Base-by-base conservation (phyloP, 1,284 basidiomycete genomes). In the Malassezia obtusa region DNA sequence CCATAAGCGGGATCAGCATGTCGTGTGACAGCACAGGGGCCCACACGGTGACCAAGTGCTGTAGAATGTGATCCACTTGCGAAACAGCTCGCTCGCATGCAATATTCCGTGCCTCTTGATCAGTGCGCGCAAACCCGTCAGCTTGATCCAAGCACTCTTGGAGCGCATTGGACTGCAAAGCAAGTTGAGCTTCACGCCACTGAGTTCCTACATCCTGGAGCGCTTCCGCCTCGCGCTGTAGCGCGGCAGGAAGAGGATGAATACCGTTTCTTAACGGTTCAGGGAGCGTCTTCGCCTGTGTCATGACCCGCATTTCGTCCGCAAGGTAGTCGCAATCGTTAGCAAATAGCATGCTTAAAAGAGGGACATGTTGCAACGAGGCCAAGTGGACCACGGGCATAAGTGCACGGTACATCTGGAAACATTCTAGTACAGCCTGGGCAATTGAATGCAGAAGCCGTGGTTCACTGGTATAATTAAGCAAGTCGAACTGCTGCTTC, bases 281-380 rank as follows among this genome's bases (percentile, higher is more conserved):
- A 9, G 37, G 21, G 3, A 38, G 24, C 4, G 24, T 39, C n/a
- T 38, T 36, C 2, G 31, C 32, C 24, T 28, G 15, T 1, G 17
- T 21, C 21, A 8, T 43, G 2, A 14, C 5, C 24, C n/a, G 52
- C 12, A 12, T 26, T 21, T 54, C 52, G 48, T 17, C 26, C 0
- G 78, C 75, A 12, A 95, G 77, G 72, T 85, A 89, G 24, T 80
- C 71, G 63, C 84, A 89, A 61, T 94, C 87, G 73, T 96, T 96
- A 22, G 86, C 83, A 68, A 87, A 86, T 47, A 84, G 82, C 80
- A 95, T 84, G 1, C 81, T 78, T 25, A 80, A 76, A 14, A 82
- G 80, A 4, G 84, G 78, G 0, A 80, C 79, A 31, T 79, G 75
- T 14, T 75, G 67, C 33, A 88, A 75, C 24, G 79, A 77, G 21